Conservation (phyloP, 2,329 filamentous ascomycete genomes). For the Huntiella abstrusa region DNA sequence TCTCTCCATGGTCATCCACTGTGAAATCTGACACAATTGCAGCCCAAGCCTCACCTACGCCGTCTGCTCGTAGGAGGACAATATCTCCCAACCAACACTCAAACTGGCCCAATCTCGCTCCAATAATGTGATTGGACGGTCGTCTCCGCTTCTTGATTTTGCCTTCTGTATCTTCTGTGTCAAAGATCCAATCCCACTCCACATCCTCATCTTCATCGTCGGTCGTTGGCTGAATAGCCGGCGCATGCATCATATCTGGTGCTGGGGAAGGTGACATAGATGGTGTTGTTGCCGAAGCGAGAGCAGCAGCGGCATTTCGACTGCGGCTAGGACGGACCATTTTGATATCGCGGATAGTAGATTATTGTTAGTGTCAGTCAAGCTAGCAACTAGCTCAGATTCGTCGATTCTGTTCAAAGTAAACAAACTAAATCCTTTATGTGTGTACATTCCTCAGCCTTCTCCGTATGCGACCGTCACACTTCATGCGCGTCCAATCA, state of each 20-base stretch:
- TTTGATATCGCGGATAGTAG: neutral
- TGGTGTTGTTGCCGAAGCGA: neutral
- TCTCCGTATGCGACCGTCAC: neutral
- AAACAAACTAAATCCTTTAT: neutral
- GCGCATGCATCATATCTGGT: neutral
- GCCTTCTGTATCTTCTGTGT: constrained; percentile 8
- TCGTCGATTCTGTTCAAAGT: neutral
- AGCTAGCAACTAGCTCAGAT: neutral
- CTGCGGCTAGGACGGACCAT: constrained; percentile 11
- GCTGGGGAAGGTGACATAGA: neutral
- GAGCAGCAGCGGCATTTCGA: constrained; percentile 2
- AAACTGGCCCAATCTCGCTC: constrained; percentile 66
- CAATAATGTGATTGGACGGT: constrained; percentile 42
- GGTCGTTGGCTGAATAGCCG: neutral
- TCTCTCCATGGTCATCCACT: constrained; percentile 55
- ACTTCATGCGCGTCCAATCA: neutral
- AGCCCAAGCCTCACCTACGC: constrained; percentile 75
- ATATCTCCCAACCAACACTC: constrained; percentile 66
- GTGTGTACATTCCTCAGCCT: neutral
- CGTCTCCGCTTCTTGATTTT: constrained; percentile 20
- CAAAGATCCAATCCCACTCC: constrained; percentile 12
- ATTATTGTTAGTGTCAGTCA: no score
- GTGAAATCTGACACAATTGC: constrained; percentile 72
- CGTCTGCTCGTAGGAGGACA: constrained; percentile 74
- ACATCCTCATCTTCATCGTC: constrained; percentile 8